These are phyloP conservation scores for Kodamaea sp. DNA, from an alignment of 1,139 yeast species.

Conservation along the genomic window DNA sequence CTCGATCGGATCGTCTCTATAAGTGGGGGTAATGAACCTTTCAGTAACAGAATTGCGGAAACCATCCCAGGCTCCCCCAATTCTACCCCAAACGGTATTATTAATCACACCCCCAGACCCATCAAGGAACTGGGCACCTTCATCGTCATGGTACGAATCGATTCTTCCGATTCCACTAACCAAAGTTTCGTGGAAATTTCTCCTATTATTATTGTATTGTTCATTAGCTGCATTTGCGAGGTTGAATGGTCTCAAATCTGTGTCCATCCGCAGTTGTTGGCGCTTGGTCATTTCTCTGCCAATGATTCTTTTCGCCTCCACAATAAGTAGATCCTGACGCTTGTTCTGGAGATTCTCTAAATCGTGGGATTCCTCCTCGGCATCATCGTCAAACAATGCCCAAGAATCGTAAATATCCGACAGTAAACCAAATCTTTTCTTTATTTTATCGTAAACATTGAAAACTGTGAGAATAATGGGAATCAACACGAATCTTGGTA, in stretches of 20 bases:
- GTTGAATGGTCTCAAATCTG: conserved; percentile 31
- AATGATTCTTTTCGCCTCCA: conserved; percentile 45
- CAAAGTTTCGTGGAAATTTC: conserved; percentile 26
- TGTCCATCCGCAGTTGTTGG: conserved; percentile 17
- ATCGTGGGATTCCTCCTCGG: conserved; percentile 11
- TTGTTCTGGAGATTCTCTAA: conserved; percentile 22
- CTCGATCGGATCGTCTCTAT: conserved; percentile 22
- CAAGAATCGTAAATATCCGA: conserved; percentile 58
- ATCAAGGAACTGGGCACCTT: not conserved
- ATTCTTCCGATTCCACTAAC: conserved; percentile 6
- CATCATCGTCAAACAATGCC: conserved; percentile 17
- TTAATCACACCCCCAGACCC: not conserved
- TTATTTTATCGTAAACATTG: conserved; percentile 67
- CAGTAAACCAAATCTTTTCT: conserved; percentile 45
- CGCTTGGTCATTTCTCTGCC: conserved; percentile 37
- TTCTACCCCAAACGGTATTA: conserved; percentile 22
- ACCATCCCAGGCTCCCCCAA: conserved; percentile 29
- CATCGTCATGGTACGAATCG: conserved; percentile 6
- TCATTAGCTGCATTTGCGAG: conserved; percentile 31
- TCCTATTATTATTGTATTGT: conserved; percentile 34
- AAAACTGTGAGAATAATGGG: conserved; percentile 67
- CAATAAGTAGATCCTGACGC: conserved; percentile 39
- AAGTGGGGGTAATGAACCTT: conserved; percentile 12
- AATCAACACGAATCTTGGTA: conserved; percentile 70
- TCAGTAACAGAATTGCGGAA: conserved; percentile 21